phyloP scores from a whole-genome alignment of 306 rosid species.

The Glycine tomentella region DNA sequence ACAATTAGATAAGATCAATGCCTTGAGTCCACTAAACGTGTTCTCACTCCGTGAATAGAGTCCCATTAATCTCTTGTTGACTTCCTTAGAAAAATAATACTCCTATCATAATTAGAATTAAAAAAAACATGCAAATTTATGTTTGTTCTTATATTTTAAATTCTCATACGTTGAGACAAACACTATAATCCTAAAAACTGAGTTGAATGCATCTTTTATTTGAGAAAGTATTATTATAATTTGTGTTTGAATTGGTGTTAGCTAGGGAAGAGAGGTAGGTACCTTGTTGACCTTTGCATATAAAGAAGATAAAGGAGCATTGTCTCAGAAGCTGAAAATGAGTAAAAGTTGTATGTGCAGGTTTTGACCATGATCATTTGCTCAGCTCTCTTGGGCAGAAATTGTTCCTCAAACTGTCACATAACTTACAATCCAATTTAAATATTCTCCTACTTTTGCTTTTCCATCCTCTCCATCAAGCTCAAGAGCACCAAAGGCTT shows the following conservation, averaged over 20 bases:
- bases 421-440: constrained; percentile 12
- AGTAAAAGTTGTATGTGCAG: constrained; percentile 12
- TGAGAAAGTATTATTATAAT: not conserved
- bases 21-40: not conserved
- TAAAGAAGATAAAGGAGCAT: constrained; percentile 36
- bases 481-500: not conserved
- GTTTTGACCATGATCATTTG: constrained; percentile 20
- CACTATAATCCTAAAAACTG: not conserved
- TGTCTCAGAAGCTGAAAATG: no score
- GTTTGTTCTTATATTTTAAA: not conserved
- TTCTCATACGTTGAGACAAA: not conserved
- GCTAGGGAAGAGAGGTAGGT: no score
- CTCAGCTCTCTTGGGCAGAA: not conserved
- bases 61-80: not conserved
- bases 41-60: not conserved
- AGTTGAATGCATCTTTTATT: not conserved
- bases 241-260: not conserved
- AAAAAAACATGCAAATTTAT: no score
- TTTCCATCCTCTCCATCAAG: not conserved
- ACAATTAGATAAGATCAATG: no score
- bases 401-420: not conserved
- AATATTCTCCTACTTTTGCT: constrained; percentile 8
- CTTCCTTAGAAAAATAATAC: not conserved
- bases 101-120: not conserved
- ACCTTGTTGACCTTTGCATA: constrained; percentile 4